Evolutionary conservation across 2,329 filamentous ascomycete species (phyloP), one percentile per base, ranked within the genome.

Genomic region (Aulographum hederae): DNA sequence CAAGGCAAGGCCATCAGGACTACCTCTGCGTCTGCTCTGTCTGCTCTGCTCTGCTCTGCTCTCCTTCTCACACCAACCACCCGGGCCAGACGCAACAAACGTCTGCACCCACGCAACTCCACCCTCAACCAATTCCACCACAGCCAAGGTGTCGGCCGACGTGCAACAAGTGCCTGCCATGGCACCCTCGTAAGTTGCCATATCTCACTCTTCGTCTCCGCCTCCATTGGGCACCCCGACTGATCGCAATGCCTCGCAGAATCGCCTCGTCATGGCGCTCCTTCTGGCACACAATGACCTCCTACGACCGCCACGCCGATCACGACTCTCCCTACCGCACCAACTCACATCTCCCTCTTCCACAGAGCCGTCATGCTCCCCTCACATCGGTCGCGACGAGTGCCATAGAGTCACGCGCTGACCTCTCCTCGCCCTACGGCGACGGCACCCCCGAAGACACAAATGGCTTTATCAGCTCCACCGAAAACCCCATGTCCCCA

Each of bases 241-340:
- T 17, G 6, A 18, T 6, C 14, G 6, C 10, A 10, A 26, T 15
- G 6, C 8, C 18, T 31, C 31, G 11, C 13, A 15, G 19, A 30
- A 10, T 33, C 26, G 20, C 18, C 18, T 37, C 18, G 20, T 26
- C 77, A 56, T 78, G 89, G 57, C 78, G 78, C 57, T 79, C 78
- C 39, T 86, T 98, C 61, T 98, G 89, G 89, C 89, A 95, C 44
- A 89, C 53, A 37, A 56, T 78, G 67, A 78, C 71, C 51, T 76
- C 71, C 40, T 67, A 74, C 47, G 67, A 73, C 61, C 92, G 89
- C 39, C 73, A 98, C 61, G 92, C 89, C 40, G 77, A 74, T 38
- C 80, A 78, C 63, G 81, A 98, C 58, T 92, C 86, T 37, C 85
- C 89, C 31, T 91, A 92, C 58, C 76, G 85, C 50, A 81, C 79